Base-by-base conservation (phyloP, 306 rosid genomes). In the Coriaria nepalensis region DNA sequence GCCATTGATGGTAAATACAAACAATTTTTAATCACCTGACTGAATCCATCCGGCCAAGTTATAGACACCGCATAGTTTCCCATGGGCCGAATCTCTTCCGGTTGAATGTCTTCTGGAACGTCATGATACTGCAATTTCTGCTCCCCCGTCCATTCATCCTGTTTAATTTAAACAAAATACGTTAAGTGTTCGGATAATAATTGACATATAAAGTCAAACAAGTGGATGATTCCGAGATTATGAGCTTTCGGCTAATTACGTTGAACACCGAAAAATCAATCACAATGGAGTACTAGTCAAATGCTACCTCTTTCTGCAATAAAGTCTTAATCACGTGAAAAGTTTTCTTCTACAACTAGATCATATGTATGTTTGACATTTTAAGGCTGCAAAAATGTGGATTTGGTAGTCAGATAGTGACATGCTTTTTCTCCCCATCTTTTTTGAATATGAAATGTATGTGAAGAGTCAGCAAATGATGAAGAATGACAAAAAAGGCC, bases 71-170 rank as follows among this genome's bases (percentile, higher is more conserved):
- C 98, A 63, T 92, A 82, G 63, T 92, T 92, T 62, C 96, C 94
- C 94, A 92, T 79, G 2, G 94, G 96, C 36, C 81, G 75, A 61
- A 92, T 92, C 60, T 92, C 96, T 61, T 82, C 94, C 0, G 93
- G 96, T 79, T 92, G 93, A 48, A 85, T 79, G 49, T 85, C 85
- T 47, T 85, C 93, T 13, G 83, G 86, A 67, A 92, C 72, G 75
- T 92, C 98, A 13, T 41, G 34, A 50, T 73, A 79, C 62, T 73
- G 94, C 78, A 92, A 68, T 55, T 82, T 92, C 72, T 92, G 98
- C 73, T 82, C 93, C 56, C 94, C 94, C 0, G 94, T 77, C 92
- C 97, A 90, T 62, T 90, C 95, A 49, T 90, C 97, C 96, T 84
- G 86, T 64, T 64, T n/a, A n/a, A n/a, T 59, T 52, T 37, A 42